Percentiles rank a stretch among this genome's conserved stretches.
Conservation (phyloP, 192 early-diverging fungal genomes). For the Chytriomyces sp. region DNA sequence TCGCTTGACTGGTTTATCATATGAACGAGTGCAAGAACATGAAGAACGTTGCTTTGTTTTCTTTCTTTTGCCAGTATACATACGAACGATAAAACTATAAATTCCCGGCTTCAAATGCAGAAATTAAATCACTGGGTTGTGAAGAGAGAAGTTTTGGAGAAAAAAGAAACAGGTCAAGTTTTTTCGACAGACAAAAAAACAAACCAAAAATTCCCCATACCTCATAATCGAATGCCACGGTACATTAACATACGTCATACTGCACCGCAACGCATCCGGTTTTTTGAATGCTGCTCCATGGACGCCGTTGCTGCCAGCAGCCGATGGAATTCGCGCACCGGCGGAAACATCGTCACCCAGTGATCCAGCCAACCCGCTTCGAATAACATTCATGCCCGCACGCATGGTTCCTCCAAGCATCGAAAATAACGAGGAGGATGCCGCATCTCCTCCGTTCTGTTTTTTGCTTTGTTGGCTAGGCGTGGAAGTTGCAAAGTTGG, state of each 20-base stretch:
- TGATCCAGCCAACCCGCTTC: slow-evolving; percentile 24
- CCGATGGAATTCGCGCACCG: neutral
- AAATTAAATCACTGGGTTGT: slow-evolving; percentile 3
- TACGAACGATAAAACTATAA: neutral
- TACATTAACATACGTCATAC: slow-evolving; percentile 94
- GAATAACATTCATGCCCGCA: slow-evolving; percentile 26
- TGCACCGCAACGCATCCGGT: slow-evolving; percentile 77
- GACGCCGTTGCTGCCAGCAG: neutral
- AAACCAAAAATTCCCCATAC: slow-evolving; percentile 15
- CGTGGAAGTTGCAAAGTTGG: neutral
- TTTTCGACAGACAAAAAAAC: neutral
- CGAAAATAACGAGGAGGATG: slow-evolving; percentile 29
- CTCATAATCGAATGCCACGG: slow-evolving; percentile 85
- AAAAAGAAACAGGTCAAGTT: neutral
- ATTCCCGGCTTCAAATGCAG: slow-evolving; percentile 4
- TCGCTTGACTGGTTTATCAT: too few species aligned
- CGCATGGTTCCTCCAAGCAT: slow-evolving; percentile 30
- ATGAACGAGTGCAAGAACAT: too few species aligned
- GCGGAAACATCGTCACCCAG: slow-evolving; percentile 4
- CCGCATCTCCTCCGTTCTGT: neutral
- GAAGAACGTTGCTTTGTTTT: neutral
- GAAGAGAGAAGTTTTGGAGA: neutral
- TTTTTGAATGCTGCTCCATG: slow-evolving; percentile 39
- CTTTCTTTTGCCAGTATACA: neutral
- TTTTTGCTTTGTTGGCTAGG: neutral